Evolutionary conservation across 306 rosid species (phyloP).

Genomic region (Corylus avellana): DNA sequence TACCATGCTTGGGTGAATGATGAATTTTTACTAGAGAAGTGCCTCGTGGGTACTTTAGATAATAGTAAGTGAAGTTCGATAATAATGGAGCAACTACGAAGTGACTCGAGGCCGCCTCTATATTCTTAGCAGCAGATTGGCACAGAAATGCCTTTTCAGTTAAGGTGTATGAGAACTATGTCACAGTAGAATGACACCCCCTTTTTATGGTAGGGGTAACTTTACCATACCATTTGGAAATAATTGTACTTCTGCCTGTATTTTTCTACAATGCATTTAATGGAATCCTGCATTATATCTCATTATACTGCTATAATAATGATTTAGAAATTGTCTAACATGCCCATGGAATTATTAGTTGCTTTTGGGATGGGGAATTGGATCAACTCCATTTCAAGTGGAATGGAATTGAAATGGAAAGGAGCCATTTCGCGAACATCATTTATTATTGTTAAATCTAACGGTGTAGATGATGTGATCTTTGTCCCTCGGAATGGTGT

Average conservation of each 20-base stretch:
- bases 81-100: background rate
- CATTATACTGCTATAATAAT: background rate
- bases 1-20: constrained; percentile 96
- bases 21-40: constrained; percentile 83
- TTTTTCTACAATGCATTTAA: background rate
- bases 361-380: too few relatives aligned
- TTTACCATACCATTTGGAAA: background rate
- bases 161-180: background rate
- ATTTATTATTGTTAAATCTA: too few relatives aligned
- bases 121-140: constrained; percentile 11
- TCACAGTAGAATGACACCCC: background rate
- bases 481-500: too few relatives aligned
- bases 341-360: too few relatives aligned
- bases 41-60: constrained; percentile 77
- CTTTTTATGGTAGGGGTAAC: background rate
- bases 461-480: too few relatives aligned
- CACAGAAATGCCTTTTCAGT: background rate
- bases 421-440: too few relatives aligned
- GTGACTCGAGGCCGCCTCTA: background rate
- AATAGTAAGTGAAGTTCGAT: constrained; percentile 40
- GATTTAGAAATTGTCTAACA: background rate
- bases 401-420: too few relatives aligned
- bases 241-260: background rate
- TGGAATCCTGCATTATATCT: background rate
- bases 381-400: too few relatives aligned